Percentiles rank a stretch among this genome's conserved stretches.
These are phyloP conservation scores for Flaveria brownii DNA, from an alignment of 129 eudicot species.

Conservation along the genomic window DNA sequence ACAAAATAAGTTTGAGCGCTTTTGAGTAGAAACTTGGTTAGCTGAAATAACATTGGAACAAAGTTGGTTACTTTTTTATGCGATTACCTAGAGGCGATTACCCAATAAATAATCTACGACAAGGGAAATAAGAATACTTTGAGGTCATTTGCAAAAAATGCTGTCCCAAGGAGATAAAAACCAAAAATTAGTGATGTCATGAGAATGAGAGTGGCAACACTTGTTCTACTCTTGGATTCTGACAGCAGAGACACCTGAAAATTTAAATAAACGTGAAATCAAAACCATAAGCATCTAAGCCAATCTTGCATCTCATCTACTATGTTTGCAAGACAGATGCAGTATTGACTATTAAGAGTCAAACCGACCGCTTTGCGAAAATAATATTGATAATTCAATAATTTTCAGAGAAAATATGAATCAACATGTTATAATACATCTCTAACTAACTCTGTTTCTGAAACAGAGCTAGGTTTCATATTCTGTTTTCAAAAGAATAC, in stretches of 20 bases:
- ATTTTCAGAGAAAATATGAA: background rate
- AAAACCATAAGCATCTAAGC: background rate
- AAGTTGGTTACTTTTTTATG: background rate
- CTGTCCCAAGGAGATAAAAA: slow-evolving; percentile 52
- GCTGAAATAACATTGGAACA: background rate
- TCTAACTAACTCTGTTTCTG: background rate
- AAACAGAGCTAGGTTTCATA: background rate
- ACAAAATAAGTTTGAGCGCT: background rate
- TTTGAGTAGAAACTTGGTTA: background rate
- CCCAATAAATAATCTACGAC: background rate
- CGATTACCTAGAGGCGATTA: no score
- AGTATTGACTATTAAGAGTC: slow-evolving; percentile 5
- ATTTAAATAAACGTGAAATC: background rate
- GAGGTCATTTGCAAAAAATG: slow-evolving; percentile 48
- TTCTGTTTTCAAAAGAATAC: background rate
- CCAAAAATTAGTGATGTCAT: slow-evolving; percentile 48
- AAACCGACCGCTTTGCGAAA: background rate
- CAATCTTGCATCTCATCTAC: slow-evolving; percentile 4
- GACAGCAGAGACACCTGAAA: slow-evolving; percentile 48
- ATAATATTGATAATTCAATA: background rate
- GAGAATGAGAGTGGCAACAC: slow-evolving; percentile 40
- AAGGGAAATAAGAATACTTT: slow-evolving; percentile 34
- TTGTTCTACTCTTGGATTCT: slow-evolving; percentile 52
- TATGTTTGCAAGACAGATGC: background rate
- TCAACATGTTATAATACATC: slow-evolving; percentile 6